Evolutionary conservation across 2,329 filamentous ascomycete genomes (phyloP).

Genomic region (Diaporthe vexans): DNA sequence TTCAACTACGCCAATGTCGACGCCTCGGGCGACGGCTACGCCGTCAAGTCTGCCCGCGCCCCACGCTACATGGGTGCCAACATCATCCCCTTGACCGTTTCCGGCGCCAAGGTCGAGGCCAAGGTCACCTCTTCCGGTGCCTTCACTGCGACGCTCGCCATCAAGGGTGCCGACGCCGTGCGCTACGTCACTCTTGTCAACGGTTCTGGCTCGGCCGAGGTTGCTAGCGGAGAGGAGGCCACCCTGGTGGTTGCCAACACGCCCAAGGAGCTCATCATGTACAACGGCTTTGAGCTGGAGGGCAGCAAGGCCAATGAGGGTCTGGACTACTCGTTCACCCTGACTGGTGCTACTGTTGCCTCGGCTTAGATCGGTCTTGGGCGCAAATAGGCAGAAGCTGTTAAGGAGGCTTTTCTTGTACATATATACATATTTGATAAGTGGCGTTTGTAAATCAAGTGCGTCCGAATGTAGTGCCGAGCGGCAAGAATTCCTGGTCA

Average conservation of each 20-base stretch:
- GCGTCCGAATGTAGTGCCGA: neutral
- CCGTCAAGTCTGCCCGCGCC: conserved; percentile 16
- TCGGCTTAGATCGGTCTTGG: neutral
- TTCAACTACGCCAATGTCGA: conserved; percentile 22
- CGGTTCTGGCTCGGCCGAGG: conserved; percentile 51
- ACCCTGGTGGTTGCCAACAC: conserved; percentile 64
- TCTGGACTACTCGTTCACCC: conserved; percentile 55
- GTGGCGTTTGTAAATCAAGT: neutral
- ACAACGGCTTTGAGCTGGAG: conserved; percentile 58
- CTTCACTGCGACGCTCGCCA: conserved; percentile 58
- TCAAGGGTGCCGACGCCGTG: conserved; percentile 50
- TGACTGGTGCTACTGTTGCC: conserved; percentile 50
- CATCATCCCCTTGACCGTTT: conserved; percentile 8
- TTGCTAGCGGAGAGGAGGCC: conserved; percentile 58
- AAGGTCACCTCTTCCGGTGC: conserved; percentile 37
- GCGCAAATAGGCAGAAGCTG: neutral
- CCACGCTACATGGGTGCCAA: conserved; percentile 14
- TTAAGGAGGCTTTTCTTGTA: neutral
- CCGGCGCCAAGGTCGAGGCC: conserved; percentile 9
- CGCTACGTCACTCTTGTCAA: conserved; percentile 55
- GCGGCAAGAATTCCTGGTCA: neutral
- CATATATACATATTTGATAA: neutral
- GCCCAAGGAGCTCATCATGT: conserved; percentile 57
- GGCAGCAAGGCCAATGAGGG: conserved; percentile 53
- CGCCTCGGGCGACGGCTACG: conserved; percentile 6